Percentiles rank a stretch among this genome's conserved stretches.
phyloP scores from a whole-genome alignment of 2,329 filamentous ascomycete genomes.

The Rasamsonia emersonii region DNA sequence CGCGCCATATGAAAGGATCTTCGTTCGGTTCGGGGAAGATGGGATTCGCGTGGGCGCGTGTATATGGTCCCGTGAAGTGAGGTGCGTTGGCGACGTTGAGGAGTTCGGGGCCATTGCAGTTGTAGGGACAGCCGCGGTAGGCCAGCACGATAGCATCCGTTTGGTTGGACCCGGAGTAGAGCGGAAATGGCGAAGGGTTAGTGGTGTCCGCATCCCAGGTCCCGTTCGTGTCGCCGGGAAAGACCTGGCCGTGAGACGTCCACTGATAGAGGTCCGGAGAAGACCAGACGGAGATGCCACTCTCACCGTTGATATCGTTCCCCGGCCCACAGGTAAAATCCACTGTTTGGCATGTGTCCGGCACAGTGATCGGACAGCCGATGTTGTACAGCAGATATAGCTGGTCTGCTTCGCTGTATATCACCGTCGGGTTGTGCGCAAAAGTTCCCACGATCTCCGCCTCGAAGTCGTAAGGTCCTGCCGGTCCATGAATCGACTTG shows the following conservation, averaged over 20 bases:
- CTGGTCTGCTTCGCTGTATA: conserved; percentile 38
- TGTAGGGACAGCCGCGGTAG: conserved; percentile 10
- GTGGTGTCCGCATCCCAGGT: conserved; percentile 10
- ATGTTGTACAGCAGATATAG: conserved; percentile 41
- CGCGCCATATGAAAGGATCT: conserved; percentile 29
- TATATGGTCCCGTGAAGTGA: conserved; percentile 10
- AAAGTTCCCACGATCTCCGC: conserved; percentile 36
- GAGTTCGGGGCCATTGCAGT: conserved; percentile 8
- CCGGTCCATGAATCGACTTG: conserved; percentile 35
- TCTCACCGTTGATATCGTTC: conserved; percentile 9
- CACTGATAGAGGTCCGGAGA: conserved; percentile 8
- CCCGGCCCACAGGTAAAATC: conserved; percentile 9
- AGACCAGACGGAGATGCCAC: conserved; percentile 9
- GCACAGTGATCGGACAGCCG: conserved; percentile 26
- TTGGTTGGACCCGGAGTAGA: conserved; percentile 1
- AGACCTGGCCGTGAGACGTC: conserved; percentile 6
- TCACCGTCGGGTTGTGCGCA: conserved; percentile 39
- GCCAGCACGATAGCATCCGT: conserved; percentile 6
- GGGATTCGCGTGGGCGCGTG: conserved; percentile 9
- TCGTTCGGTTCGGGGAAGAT: conserved; percentile 18
- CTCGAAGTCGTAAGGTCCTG: conserved; percentile 37
- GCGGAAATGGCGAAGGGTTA: conserved; percentile 9
- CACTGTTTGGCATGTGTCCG: conserved; percentile 11
- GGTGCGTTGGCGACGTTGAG: conserved; percentile 11
- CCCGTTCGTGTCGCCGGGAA: conserved; percentile 4